Evolutionary conservation across 805 yeast species (phyloP).

Genomic region (Wickerhamomyces kurtzmanii): DNA sequence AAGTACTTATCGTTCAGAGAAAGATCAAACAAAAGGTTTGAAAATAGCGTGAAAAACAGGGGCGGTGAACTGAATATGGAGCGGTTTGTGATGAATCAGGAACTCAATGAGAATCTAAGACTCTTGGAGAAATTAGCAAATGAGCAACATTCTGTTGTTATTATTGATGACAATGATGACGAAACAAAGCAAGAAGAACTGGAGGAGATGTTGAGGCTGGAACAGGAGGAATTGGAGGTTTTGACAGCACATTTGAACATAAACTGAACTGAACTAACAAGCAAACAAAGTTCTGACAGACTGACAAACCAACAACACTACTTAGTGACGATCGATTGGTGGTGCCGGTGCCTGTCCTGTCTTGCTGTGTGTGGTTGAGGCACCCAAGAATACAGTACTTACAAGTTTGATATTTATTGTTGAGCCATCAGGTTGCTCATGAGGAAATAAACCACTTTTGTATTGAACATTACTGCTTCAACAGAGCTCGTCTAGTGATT

Average conservation of each 20-base stretch:
- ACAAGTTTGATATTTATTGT: too few relatives aligned
- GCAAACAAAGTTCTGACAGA: too few relatives aligned
- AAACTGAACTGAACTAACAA: too few relatives aligned
- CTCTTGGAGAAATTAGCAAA: conserved; percentile 3
- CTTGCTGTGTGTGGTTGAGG: too few relatives aligned
- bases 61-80: conserved; percentile 3
- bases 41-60: conserved; percentile 1
- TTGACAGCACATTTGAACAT: conserved; percentile 4
- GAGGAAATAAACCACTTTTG: too few relatives aligned
- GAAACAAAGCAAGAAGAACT: conserved; percentile 6
- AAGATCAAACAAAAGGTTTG: neutral
- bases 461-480: too few relatives aligned
- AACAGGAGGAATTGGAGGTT: conserved; percentile 8
- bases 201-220: conserved; percentile 7
- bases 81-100: neutral
- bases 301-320: too few relatives aligned
- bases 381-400: too few relatives aligned
- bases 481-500: too few relatives aligned
- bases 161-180: conserved; percentile 7
- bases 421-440: too few relatives aligned
- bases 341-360: too few relatives aligned
- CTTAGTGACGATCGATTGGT: too few relatives aligned
- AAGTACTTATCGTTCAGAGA: conserved; percentile 1
- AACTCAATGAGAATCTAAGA: neutral
- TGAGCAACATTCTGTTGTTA: conserved; percentile 8